These are phyloP conservation scores for Emericellopsis cladophorae DNA, from an alignment of 2,329 filamentous ascomycete species.

Conservation along the genomic window DNA sequence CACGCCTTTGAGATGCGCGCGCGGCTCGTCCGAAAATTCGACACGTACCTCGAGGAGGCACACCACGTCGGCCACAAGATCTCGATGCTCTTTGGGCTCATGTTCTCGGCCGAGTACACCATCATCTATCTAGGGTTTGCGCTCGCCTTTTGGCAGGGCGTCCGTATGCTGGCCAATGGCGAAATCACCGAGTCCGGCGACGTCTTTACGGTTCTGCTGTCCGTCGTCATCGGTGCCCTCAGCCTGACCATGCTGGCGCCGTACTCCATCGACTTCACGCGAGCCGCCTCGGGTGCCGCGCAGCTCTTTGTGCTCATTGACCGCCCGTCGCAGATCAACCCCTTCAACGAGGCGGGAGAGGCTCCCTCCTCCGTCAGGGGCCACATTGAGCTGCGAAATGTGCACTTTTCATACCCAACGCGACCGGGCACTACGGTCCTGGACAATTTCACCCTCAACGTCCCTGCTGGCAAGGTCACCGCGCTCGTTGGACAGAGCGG, in stretches of 20 bases:
- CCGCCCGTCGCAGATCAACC: slow-evolving; percentile 20
- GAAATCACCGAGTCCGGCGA: slow-evolving; percentile 14
- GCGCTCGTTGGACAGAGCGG: slow-evolving; percentile 24
- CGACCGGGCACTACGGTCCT: slow-evolving; percentile 27
- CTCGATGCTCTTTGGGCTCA: slow-evolving; percentile 20
- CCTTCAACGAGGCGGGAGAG: slow-evolving; percentile 29
- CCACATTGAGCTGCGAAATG: slow-evolving; percentile 53
- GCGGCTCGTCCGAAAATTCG: slow-evolving; percentile 23
- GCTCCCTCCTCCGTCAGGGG: slow-evolving; percentile 49
- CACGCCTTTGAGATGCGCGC: slow-evolving; percentile 28
- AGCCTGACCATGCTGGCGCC: slow-evolving; percentile 22
- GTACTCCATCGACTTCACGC: slow-evolving; percentile 22
- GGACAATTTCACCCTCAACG: slow-evolving; percentile 24
- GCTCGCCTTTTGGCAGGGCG: slow-evolving; percentile 31
- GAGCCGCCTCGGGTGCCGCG: slow-evolving; percentile 19
- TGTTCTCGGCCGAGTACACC: slow-evolving; percentile 25
- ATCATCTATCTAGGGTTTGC: slow-evolving; percentile 28
- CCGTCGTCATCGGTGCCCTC: slow-evolving; percentile 22
- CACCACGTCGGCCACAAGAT: slow-evolving; percentile 23
- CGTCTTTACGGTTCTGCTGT: slow-evolving; percentile 17
- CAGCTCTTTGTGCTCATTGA: slow-evolving; percentile 25
- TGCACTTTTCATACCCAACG: slow-evolving; percentile 31
- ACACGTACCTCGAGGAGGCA: slow-evolving; percentile 21
- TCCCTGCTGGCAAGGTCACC: slow-evolving; percentile 31
- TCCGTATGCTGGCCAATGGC: slow-evolving; percentile 21